phyloP scores from a whole-genome alignment of 306 rosid genomes.

The Erythrophleum fordii region DNA sequence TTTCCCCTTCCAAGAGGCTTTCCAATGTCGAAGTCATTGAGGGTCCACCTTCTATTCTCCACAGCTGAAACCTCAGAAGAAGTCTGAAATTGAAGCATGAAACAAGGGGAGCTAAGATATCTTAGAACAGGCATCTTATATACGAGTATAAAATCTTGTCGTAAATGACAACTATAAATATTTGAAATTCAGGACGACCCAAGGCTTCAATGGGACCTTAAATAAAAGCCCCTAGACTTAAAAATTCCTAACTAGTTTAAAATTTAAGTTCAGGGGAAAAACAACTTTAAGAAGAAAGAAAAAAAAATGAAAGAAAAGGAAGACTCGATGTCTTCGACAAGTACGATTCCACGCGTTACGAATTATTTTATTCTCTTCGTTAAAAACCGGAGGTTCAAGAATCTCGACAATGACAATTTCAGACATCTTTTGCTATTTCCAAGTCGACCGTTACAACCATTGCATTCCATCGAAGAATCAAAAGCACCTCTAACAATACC shows the following conservation, averaged over 20 bases:
- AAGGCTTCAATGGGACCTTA: neutral
- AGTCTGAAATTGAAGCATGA: conserved; percentile 52
- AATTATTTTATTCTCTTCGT: neutral
- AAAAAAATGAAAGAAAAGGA: neutral
- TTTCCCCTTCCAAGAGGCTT: conserved; percentile 98
- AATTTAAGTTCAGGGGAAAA: neutral
- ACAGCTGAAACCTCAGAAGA: conserved; percentile 64
- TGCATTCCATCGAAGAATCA: neutral
- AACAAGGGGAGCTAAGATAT: conserved; percentile 11
- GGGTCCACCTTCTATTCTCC: conserved; percentile 88
- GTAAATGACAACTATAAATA: neutral
- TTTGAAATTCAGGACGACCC: neutral
- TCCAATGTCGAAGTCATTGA: conserved; percentile 90
- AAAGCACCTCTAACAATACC: neutral
- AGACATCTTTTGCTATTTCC: neutral
- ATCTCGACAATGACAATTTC: neutral
- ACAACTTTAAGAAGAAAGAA: neutral
- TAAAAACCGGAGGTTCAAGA: conserved; percentile 14
- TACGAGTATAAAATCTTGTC: neutral
- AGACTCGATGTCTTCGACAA: neutral
- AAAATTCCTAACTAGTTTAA: conserved; percentile 14
- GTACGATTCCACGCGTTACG: neutral
- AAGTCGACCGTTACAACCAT: neutral
- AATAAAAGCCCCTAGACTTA: neutral
- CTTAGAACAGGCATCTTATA: neutral